Evolutionary conservation across 129 eudicot species (phyloP).

Genomic region (Flaveria sonorensis): DNA sequence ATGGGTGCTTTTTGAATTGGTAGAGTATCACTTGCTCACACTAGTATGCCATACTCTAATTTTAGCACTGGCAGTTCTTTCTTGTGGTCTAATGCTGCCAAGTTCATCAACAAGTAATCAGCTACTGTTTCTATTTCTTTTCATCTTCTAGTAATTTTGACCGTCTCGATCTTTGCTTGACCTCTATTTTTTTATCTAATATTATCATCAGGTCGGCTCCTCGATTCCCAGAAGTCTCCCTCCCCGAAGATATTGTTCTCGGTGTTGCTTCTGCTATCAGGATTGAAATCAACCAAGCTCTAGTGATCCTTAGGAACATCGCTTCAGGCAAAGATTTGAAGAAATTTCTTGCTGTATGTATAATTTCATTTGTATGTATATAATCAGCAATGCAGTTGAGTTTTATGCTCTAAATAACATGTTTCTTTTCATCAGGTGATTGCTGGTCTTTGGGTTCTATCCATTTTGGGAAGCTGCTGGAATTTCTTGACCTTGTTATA

Average conservation of each 20-base stretch:
- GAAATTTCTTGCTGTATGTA: slow-evolving; percentile 79
- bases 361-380: not conserved
- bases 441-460: slow-evolving; percentile 80
- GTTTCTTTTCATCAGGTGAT: slow-evolving; percentile 45
- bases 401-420: not conserved
- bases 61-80: slow-evolving; percentile 52
- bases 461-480: slow-evolving; percentile 63
- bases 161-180: not conserved
- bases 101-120: slow-evolving; percentile 78
- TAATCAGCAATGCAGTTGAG: not conserved
- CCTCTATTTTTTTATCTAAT: not conserved
- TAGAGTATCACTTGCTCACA: slow-evolving; percentile 87
- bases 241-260: slow-evolving; percentile 66
- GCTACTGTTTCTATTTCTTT: not conserved
- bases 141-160: not conserved
- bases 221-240: slow-evolving; percentile 70
- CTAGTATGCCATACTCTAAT: slow-evolving; percentile 76
- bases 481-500: slow-evolving; percentile 71
- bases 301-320: slow-evolving; percentile 57
- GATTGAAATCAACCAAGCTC: slow-evolving; percentile 60
- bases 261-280: slow-evolving; percentile 70
- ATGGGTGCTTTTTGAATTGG: slow-evolving; percentile 88
- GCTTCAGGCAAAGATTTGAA: slow-evolving; percentile 87
- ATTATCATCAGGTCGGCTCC: slow-evolving; percentile 65
- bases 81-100: slow-evolving; percentile 80